Base-by-base conservation (phyloP, 768 basidiomycete species). In the Lentinula edodes region DNA sequence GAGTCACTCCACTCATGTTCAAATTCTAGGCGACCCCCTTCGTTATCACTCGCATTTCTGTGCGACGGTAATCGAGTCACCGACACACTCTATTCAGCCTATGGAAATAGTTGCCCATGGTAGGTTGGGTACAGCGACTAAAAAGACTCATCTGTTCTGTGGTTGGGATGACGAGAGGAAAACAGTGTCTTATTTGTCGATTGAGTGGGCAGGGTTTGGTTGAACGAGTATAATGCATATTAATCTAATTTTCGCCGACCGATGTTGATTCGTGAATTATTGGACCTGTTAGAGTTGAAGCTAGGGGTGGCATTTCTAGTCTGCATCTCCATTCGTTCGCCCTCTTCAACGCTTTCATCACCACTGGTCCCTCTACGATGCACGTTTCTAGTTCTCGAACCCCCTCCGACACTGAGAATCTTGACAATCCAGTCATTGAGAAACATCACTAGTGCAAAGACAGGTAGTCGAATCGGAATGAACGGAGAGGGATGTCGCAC, bases 21-120 rank as follows among this genome's bases (percentile, higher is more conserved):
- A 57, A 51, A 45, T 39, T 32, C 0, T 63, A 96, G 94, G 94
- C 60, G 95, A 99, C 71, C 94, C 95, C 8, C 75, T 98, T 56
- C 84, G 97, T 28, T 99, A 96, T 72, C 97, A 99, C 70, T 97
- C 96, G 2, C 97, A 99, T 72, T 98, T 98, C 70, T 87, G 88
- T 20, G 90, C 90, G 20, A 87, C 90, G 5, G 90, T 97, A 12
- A 72, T 93, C 35, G 82, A 89, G 12, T 85, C 89, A 6, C 83
- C 84, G 2, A 64, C 72, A 52, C 69, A 84, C 12, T 65, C 79
- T 1, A 78, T 99, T 55, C 78, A 82, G 52, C 95, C 97, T 5
- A 91, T 96, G 86, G 94, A 98, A 72, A 84, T 99, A 51, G 91
- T 99, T 23, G 95, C 96, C 0, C 95, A 95, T 70, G 97, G 97